These are phyloP conservation scores for Fraxinus sp. DNA, from an alignment of 305 asterid genomes.

Conservation along the genomic window DNA sequence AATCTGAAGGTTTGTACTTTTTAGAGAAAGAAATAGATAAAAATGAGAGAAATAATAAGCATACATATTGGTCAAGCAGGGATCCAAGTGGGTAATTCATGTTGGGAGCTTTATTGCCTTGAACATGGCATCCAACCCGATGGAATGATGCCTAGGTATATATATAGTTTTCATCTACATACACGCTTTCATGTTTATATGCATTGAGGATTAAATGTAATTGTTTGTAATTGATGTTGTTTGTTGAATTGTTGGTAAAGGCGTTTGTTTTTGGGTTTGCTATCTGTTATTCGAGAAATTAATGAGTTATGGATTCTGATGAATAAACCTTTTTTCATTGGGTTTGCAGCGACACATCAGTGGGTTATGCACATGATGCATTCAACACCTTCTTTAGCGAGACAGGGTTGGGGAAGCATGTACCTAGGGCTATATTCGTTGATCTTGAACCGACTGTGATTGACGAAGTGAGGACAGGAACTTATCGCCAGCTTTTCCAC, in stretches of 20 bases:
- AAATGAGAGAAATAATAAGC: conserved; percentile 72
- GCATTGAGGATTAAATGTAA: background rate
- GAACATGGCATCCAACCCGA: conserved; percentile 75
- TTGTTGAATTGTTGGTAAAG: background rate
- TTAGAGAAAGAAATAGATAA: conserved; percentile 10
- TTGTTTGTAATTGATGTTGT: background rate
- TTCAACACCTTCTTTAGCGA: conserved; percentile 76
- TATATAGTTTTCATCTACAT: background rate
- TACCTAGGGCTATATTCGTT: conserved; percentile 63
- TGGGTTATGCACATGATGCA: conserved; percentile 60
- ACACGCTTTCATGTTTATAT: background rate
- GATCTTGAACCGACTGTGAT: conserved; percentile 70
- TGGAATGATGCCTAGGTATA: conserved; percentile 76
- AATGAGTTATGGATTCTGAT: too few relatives aligned
- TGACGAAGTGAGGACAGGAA: conserved; percentile 61
- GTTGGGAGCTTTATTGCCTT: conserved; percentile 82
- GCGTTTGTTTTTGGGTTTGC: background rate
- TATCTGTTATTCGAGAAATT: too few relatives aligned
- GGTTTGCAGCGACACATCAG: conserved; percentile 45
- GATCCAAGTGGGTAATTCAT: conserved; percentile 77
- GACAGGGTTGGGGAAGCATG: conserved; percentile 65
- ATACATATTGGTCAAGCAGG: conserved; percentile 79
- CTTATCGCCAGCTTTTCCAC: conserved; percentile 71
- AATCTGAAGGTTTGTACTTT: background rate
- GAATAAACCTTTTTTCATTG: background rate